Percentiles rank a stretch among this genome's conserved stretches.
Evolutionary conservation across 495 filamentous ascomycete species (phyloP).

Genomic region (Tuber brumale): DNA sequence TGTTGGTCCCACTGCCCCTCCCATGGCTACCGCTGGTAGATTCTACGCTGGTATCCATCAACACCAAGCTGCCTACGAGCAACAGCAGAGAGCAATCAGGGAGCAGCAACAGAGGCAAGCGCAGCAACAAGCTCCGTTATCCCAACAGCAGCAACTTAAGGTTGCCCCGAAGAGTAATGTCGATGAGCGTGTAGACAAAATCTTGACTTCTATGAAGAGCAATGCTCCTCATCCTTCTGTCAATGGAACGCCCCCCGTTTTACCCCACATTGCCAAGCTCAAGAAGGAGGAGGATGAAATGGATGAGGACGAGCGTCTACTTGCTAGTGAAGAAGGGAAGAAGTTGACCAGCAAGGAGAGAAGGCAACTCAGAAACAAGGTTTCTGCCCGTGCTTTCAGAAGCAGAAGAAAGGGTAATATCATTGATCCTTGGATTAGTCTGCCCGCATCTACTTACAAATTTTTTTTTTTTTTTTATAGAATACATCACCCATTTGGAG

Average conservation of each 20-base stretch:
- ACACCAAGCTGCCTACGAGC: conserved; percentile 64
- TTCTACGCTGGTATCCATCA: conserved; percentile 85
- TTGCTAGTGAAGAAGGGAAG: conserved; percentile 95
- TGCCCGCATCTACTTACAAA: conserved; percentile 31
- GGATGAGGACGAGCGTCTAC: conserved; percentile 91
- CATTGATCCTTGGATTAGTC: conserved; percentile 19
- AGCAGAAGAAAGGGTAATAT: conserved; percentile 86
- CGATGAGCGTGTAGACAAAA: conserved; percentile 42
- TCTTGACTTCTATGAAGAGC: conserved; percentile 44
- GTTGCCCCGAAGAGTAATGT: conserved; percentile 38
- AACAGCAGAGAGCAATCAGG: conserved; percentile 54
- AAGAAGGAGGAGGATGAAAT: conserved; percentile 95
- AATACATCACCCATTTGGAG: conserved; percentile 80
- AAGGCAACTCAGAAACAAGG: conserved; percentile 92
- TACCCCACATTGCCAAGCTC: conserved; percentile 50
- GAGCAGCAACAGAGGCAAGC: conserved; percentile 63
- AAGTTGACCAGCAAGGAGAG: conserved; percentile 91
- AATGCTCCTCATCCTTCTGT: conserved; percentile 49
- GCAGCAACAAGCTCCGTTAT: conserved; percentile 56
- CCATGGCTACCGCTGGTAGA: conserved; percentile 58
- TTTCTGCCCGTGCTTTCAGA: conserved; percentile 92
- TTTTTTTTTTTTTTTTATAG: conserved; percentile 50
- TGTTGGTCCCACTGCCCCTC: conserved; percentile 54
- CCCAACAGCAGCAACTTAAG: conserved; percentile 48
- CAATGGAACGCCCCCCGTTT: conserved; percentile 50